These are phyloP conservation scores for Wilcoxina mikolae DNA, from an alignment of 495 filamentous ascomycete genomes.

Conservation along the genomic window DNA sequence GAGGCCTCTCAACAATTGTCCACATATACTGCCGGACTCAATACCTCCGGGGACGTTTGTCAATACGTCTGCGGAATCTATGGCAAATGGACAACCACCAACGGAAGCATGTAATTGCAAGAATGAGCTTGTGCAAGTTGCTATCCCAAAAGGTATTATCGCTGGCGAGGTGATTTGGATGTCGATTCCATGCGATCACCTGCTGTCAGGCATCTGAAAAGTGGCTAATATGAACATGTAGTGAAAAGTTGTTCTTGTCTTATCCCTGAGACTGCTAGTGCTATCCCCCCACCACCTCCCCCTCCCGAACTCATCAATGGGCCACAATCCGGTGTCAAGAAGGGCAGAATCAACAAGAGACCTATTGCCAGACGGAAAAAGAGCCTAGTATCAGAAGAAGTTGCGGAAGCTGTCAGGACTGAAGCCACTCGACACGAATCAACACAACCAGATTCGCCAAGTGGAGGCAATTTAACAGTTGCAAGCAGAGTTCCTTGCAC, in stretches of 20 bases:
- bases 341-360: not conserved
- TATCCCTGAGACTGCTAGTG: not conserved
- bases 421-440: not conserved
- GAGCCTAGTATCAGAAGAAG: not conserved
- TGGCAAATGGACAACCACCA: constrained; percentile 2
- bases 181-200: not conserved
- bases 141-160: constrained; percentile 7
- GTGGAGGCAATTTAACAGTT: not conserved
- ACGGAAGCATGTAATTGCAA: constrained; percentile 5
- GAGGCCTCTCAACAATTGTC: constrained; percentile 27
- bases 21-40: constrained; percentile 14
- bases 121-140: constrained; percentile 4
- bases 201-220: not conserved
- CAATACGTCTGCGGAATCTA: constrained; percentile 4
- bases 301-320: not conserved
- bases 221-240: not conserved
- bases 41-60: constrained; percentile 6
- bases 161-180: not conserved
- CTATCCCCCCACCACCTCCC: not conserved
- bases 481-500: not conserved
- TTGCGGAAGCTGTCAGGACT: not conserved
- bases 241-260: constrained; percentile 7
- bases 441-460: not conserved
- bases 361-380: constrained; percentile 1
- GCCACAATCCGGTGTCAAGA: not conserved